Evolutionary conservation across 2,329 filamentous ascomycete genomes (phyloP).

Genomic region (Hypoxylon rubiginosum): DNA sequence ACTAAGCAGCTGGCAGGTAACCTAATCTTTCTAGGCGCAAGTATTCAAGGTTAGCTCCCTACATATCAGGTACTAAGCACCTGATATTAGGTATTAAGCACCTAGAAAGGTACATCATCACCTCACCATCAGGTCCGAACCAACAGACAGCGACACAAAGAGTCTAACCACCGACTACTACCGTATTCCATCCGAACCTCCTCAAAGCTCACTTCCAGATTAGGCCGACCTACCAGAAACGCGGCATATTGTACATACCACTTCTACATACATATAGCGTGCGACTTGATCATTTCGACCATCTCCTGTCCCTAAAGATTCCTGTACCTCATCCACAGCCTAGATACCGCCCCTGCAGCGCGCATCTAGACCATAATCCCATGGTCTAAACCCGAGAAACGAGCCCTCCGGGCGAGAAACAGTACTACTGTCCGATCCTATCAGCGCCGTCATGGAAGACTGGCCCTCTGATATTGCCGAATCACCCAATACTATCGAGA

Average conservation of each 20-base stretch:
- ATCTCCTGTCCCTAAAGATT: slow-evolving; percentile 1
- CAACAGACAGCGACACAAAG: not conserved
- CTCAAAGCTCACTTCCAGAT: not conserved
- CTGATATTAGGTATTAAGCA: too few relatives aligned
- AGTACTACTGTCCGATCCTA: not conserved
- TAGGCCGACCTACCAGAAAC: not conserved
- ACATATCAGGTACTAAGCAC: too few relatives aligned
- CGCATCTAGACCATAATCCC: slow-evolving; percentile 19
- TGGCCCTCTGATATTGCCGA: slow-evolving; percentile 32
- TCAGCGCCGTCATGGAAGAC: slow-evolving; percentile 31
- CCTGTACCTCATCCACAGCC: not conserved
- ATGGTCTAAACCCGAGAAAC: slow-evolving; percentile 34
- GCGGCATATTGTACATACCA: too few relatives aligned
- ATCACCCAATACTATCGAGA: slow-evolving; percentile 39
- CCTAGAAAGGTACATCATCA: not conserved
- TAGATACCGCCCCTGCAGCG: not conserved
- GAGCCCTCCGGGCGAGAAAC: slow-evolving; percentile 33
- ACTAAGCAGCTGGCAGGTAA: too few relatives aligned
- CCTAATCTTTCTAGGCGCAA: too few relatives aligned
- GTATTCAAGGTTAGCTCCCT: too few relatives aligned
- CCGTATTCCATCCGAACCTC: not conserved
- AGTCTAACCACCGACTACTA: not conserved
- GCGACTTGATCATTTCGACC: slow-evolving; percentile 1
- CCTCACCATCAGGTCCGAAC: not conserved
- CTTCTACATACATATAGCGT: not conserved